phyloP scores from a whole-genome alignment of 148 eudicot genomes.

The Mesembryanthemum crystallinum region DNA sequence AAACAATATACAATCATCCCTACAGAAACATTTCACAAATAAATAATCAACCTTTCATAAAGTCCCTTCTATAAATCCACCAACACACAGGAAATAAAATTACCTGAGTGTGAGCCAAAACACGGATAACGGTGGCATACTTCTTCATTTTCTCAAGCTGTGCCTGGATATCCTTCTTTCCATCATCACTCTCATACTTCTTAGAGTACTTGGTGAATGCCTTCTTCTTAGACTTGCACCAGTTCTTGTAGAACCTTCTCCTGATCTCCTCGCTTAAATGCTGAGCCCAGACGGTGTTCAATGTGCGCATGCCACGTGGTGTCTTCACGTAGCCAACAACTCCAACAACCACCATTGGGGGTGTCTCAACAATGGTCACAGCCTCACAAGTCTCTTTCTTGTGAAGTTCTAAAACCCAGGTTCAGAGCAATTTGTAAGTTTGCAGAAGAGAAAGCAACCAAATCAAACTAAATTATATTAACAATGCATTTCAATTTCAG shows the following conservation, averaged over 20 bases:
- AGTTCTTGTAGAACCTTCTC: slow-evolving; percentile 84
- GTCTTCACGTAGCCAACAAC: slow-evolving; percentile 75
- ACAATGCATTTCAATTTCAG: too few relatives aligned
- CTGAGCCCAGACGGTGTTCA: slow-evolving; percentile 87
- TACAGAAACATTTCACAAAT: too few relatives aligned
- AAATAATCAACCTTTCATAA: too few relatives aligned
- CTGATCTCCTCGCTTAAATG: slow-evolving; percentile 66
- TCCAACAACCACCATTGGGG: slow-evolving; percentile 71
- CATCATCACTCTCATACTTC: slow-evolving; percentile 58
- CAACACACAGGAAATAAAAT: not conserved
- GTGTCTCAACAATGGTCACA: slow-evolving; percentile 73
- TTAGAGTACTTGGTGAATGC: slow-evolving; percentile 67
- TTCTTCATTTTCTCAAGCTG: slow-evolving; percentile 78
- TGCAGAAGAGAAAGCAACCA: too few relatives aligned
- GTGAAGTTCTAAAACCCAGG: slow-evolving; percentile 51
- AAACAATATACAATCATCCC: too few relatives aligned
- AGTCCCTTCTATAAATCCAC: too few relatives aligned
- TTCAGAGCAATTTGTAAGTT: too few relatives aligned
- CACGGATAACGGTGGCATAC: slow-evolving; percentile 62
- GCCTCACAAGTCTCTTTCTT: slow-evolving; percentile 89
- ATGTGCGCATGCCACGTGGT: slow-evolving; percentile 70
- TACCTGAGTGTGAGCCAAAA: slow-evolving; percentile 89
- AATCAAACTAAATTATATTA: not conserved
- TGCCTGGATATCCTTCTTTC: slow-evolving; percentile 68
- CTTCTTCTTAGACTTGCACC: slow-evolving; percentile 88